Percentiles rank a stretch among this genome's conserved stretches.
Evolutionary conservation across 768 basidiomycete genomes (phyloP).

Genomic region (Boletus sensibilis): DNA sequence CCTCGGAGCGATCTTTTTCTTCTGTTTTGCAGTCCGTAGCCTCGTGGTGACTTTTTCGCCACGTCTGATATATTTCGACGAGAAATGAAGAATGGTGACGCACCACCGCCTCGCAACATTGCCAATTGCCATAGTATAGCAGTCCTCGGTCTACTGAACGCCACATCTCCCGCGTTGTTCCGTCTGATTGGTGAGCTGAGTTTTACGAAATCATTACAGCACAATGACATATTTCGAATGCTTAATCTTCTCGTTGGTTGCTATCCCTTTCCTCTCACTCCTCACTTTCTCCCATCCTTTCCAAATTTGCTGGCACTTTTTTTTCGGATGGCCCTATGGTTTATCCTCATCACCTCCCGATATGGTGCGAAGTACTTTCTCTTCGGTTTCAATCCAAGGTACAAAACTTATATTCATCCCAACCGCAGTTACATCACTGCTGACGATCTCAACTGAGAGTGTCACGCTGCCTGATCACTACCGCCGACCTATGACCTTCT

Average conservation of each 20-base stretch:
- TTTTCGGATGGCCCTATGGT: neutral
- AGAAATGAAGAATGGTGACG: constrained; percentile 4
- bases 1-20: neutral
- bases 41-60: neutral
- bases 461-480: constrained; percentile 6
- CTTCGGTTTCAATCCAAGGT: neutral
- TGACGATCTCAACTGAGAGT: constrained; percentile 27
- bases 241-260: constrained; percentile 12
- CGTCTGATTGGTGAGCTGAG: constrained; percentile 20
- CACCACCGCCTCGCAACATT: constrained; percentile 14
- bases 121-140: constrained; percentile 15
- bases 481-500: constrained; percentile 1
- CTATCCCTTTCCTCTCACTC: constrained; percentile 1
- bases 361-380: neutral
- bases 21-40: neutral
- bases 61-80: constrained; percentile 10
- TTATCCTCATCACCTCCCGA: constrained; percentile 1
- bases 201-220: constrained; percentile 36
- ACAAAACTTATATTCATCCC: constrained; percentile 12
- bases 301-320: neutral
- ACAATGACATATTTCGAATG: constrained; percentile 21
- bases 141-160: constrained; percentile 12
- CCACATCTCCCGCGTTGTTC: constrained; percentile 20
- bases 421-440: constrained; percentile 9
- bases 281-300: constrained; percentile 4